A percentile compares a stretch with the other conserved stretches of the same genome.
These are phyloP conservation scores for Candida ponderosae DNA, from an alignment of 805 yeast species.

Conservation along the genomic window DNA sequence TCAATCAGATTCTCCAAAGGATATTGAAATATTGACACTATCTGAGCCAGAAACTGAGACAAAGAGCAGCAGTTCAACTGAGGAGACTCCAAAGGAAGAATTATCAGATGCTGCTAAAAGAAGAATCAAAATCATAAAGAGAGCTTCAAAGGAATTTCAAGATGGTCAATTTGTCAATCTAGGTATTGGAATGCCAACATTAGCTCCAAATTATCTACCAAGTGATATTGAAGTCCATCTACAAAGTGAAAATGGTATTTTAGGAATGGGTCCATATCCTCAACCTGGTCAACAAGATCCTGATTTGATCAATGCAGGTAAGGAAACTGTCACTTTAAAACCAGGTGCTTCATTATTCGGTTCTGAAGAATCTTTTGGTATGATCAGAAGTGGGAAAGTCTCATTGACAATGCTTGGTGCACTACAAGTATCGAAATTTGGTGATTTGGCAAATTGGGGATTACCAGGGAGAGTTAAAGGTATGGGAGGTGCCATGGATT, in stretches of 20 bases:
- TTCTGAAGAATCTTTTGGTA: conserved; percentile 41
- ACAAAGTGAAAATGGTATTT: conserved; percentile 42
- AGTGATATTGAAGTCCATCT: conserved; percentile 28
- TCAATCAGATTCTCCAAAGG: conserved; percentile 34
- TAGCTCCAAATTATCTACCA: conserved; percentile 35
- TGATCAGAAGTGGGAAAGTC: conserved; percentile 41
- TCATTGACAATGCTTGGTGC: conserved; percentile 39
- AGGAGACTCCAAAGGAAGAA: conserved; percentile 2
- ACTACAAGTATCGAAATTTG: conserved; percentile 37
- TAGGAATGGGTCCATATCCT: conserved; percentile 43
- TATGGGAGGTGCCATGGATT: conserved; percentile 50
- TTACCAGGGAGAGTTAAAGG: conserved; percentile 43
- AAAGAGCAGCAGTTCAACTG: too few relatives aligned
- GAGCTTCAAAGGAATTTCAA: conserved; percentile 39
- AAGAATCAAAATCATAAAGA: conserved; percentile 29
- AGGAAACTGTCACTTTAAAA: conserved; percentile 38
- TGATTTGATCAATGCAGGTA: conserved; percentile 43
- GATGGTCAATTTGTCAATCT: conserved; percentile 36
- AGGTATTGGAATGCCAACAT: conserved; percentile 45
- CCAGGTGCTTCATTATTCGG: conserved; percentile 42
- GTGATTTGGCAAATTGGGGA: conserved; percentile 48
- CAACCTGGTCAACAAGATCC: conserved; percentile 34
- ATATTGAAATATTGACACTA: conserved; percentile 30
- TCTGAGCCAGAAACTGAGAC: conserved; percentile 6
- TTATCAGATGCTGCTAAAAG: conserved; percentile 11